Base-by-base conservation (phyloP, 73 alveolate species). In the Paramecium caudatum region DNA sequence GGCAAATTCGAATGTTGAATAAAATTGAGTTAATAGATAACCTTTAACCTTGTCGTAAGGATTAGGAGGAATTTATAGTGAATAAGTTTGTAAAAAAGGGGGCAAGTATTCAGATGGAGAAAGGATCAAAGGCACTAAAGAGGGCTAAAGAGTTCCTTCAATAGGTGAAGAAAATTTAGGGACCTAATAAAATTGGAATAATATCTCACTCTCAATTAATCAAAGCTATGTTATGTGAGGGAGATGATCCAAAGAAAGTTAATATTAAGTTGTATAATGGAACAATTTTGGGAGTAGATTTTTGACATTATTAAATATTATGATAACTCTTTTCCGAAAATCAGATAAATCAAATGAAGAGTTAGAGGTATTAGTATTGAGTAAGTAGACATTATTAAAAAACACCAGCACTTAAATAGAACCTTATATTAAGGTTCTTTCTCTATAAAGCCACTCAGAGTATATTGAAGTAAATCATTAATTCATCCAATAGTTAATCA, bases 171-270 rank as follows among this genome's bases (percentile, higher is more conserved):
- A 74, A 74, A 16, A 43, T 4, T 12, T 43, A 74, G 10, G 16
- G 19, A 23, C 25, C 17, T 1, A 21, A 21, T 1, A 37, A 45
- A 74, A 21, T 74, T 41, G 88, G 88, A 45, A 45, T 74, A 9
- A 43, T 74, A 27, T 74, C 88, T 37, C 88, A 74, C 43, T 74
- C 88, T 15, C 32, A 74, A 23, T 36, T 74, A 0, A 39, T 74
- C 6, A 74, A 37, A 74, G 0, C 55, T 2, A 27, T 74, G 13
- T 41, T 74, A 74, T 41, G 46, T 30, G 32, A 33, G 17, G 13
- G 33, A 65, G 39, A 65, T 65, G 16, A 10, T 41, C 6, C 6
- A 41, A 7, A 0, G 19, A 10, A 8, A 8, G 15, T 33, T 30
- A 49, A 65, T 25, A 65, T 12, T 0, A 30, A 32, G 17, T 25